Conservation (phyloP, 2,329 filamentous ascomycete genomes). For the Trichocomaceae sp. region DNA sequence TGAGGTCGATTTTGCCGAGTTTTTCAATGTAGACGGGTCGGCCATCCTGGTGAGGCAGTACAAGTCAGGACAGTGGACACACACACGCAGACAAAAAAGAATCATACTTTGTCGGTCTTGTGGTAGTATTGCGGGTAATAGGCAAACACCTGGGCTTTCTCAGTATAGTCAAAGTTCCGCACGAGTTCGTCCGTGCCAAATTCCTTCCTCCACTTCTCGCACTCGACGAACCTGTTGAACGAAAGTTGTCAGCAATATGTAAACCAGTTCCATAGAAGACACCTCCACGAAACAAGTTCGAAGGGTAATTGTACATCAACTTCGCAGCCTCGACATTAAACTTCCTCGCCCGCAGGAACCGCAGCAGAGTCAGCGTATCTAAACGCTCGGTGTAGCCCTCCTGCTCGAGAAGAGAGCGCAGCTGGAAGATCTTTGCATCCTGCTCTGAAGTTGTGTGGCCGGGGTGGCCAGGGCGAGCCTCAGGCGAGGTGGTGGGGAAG, state of each 20-base stretch:
- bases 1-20: conserved; percentile 86
- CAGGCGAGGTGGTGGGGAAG: conserved; percentile 72
- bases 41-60: conserved; percentile 60
- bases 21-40: conserved; percentile 96
- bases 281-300: background rate
- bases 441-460: conserved; percentile 81
- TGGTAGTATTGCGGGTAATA: conserved; percentile 99
- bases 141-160: conserved; percentile 75
- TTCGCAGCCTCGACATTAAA: conserved; percentile 81
- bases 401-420: conserved; percentile 76
- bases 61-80: too few species aligned
- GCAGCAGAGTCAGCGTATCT: conserved; percentile 86
- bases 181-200: conserved; percentile 78
- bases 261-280: too few species aligned
- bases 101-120: conserved; percentile 56
- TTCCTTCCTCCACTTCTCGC: conserved; percentile 84
- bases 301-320: conserved; percentile 65
- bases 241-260: conserved; percentile 15
- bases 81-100: background rate
- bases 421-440: conserved; percentile 80
- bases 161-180: conserved; percentile 74
- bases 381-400: conserved; percentile 75
- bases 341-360: conserved; percentile 90
- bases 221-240: conserved; percentile 72
- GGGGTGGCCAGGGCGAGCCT: conserved; percentile 68